Percentiles rank a stretch among this genome's conserved stretches.
Evolutionary conservation across 176 grass and related monocot species (phyloP).

Genomic region (Oryza rufipogon): DNA sequence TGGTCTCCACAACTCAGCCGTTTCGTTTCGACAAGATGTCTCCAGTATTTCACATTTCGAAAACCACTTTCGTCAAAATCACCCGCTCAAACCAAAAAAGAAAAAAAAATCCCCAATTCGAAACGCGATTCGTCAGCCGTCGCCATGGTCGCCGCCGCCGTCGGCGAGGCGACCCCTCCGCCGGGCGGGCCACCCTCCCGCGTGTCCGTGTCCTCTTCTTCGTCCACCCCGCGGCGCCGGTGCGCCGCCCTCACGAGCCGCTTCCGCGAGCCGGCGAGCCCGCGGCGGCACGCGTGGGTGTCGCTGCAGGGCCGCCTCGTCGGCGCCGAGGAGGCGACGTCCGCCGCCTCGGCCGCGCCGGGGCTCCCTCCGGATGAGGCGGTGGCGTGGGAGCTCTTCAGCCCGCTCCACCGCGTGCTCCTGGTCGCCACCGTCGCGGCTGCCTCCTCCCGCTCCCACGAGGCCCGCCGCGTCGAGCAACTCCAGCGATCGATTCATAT

Average conservation of each 20-base stretch:
- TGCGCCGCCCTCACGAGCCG: constrained; percentile 57
- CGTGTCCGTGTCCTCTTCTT: constrained; percentile 16
- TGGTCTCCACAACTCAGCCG: not conserved
- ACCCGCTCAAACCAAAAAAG: constrained; percentile 42
- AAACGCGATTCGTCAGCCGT: not conserved
- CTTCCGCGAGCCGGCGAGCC: constrained; percentile 55
- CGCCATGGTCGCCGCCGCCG: constrained; percentile 49
- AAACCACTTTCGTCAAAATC: constrained; percentile 6
- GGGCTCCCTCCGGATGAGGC: constrained; percentile 44
- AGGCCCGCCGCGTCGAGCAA: constrained; percentile 63
- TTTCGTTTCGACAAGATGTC: not conserved
- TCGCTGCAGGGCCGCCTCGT: constrained; percentile 77
- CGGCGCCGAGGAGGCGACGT: constrained; percentile 63
- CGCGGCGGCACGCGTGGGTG: constrained; percentile 53
- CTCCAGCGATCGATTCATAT: constrained; percentile 64
- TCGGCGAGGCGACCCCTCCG: constrained; percentile 42
- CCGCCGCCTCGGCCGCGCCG: constrained; percentile 29
- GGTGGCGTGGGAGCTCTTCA: constrained; percentile 85
- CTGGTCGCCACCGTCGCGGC: constrained; percentile 73
- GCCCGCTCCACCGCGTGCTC: constrained; percentile 76
- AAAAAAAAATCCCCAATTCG: constrained; percentile 18
- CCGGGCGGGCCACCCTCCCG: constrained; percentile 26
- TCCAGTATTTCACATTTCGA: constrained; percentile 31
- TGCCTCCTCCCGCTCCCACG: constrained; percentile 64
- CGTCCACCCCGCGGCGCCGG: constrained; percentile 26